Evolutionary conservation across 2,329 filamentous ascomycete genomes (phyloP).

Genomic region (Stachybotrys chartarum): DNA sequence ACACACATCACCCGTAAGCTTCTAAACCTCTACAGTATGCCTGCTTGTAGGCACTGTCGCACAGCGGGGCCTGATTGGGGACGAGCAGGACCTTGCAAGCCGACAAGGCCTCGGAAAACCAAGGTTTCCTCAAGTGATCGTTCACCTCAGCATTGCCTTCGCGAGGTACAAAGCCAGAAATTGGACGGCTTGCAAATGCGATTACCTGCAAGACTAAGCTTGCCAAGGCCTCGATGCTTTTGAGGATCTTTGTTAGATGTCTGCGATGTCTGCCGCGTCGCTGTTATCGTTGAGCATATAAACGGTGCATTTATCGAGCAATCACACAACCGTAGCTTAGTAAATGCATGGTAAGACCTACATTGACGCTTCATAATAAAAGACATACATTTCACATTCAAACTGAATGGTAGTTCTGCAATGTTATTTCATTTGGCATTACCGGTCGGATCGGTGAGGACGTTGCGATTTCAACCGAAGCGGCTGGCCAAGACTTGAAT

Average conservation of each 20-base stretch:
- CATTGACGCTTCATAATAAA: slow-evolving; percentile 52
- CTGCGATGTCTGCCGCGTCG: too few relatives aligned
- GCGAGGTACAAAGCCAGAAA: slow-evolving; percentile 24
- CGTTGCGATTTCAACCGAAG: slow-evolving; percentile 55
- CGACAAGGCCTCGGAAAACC: slow-evolving; percentile 60
- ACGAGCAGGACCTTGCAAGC: slow-evolving; percentile 65
- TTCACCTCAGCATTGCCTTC: slow-evolving; percentile 34
- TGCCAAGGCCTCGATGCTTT: slow-evolving; percentile 62
- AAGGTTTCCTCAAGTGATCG: slow-evolving; percentile 52
- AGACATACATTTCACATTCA: slow-evolving; percentile 69
- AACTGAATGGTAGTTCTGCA: slow-evolving; percentile 68
- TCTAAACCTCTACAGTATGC: too few relatives aligned
- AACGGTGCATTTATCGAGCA: slow-evolving; percentile 55
- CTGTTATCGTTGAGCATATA: too few relatives aligned
- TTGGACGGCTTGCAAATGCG: slow-evolving; percentile 49
- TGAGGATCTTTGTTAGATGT: too few relatives aligned
- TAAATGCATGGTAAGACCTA: slow-evolving; percentile 39
- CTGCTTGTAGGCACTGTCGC: slow-evolving; percentile 49
- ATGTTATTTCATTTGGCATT: slow-evolving; percentile 47
- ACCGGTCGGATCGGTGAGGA: slow-evolving; percentile 41
- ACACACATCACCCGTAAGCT: too few relatives aligned
- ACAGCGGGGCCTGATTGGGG: slow-evolving; percentile 57
- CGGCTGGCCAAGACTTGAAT: slow-evolving; percentile 68
- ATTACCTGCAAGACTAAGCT: slow-evolving; percentile 62
- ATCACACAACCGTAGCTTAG: slow-evolving; percentile 62